Evolutionary conservation across 2,329 filamentous ascomycete species (phyloP).

Genomic region (Ceratocystis albifundus): DNA sequence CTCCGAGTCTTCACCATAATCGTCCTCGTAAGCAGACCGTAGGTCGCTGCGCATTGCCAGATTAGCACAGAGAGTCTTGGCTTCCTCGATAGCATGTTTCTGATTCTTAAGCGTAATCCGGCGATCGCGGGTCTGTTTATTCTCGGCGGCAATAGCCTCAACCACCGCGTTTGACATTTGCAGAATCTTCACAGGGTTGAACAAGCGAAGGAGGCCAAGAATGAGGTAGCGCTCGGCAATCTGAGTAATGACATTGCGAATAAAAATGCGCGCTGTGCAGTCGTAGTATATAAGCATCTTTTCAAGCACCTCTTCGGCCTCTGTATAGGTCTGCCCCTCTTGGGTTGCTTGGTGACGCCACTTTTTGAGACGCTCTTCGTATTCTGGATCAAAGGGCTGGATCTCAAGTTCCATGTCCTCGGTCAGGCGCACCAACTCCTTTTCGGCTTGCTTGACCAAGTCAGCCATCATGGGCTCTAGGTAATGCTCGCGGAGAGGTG

Average conservation of each 20-base stretch:
- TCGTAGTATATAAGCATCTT: conserved; percentile 48
- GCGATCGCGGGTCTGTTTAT: conserved; percentile 42
- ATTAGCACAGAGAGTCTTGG: conserved; percentile 38
- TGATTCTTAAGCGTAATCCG: conserved; percentile 38
- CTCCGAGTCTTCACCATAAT: conserved; percentile 20
- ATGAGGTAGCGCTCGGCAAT: conserved; percentile 42
- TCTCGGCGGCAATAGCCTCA: conserved; percentile 42
- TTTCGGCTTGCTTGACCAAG: conserved; percentile 37
- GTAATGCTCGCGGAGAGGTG: conserved; percentile 40
- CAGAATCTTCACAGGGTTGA: conserved; percentile 42
- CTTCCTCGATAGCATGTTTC: conserved; percentile 42
- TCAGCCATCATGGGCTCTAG: conserved; percentile 39
- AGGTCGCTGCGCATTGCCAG: conserved; percentile 44
- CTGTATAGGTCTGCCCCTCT: conserved; percentile 38
- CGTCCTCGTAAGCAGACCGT: conserved; percentile 30
- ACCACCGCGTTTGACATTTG: conserved; percentile 36
- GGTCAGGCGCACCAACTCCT: conserved; percentile 36
- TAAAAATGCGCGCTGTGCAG: conserved; percentile 41
- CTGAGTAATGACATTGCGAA: conserved; percentile 42
- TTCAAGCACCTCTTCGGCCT: conserved; percentile 43
- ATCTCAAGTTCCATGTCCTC: conserved; percentile 44
- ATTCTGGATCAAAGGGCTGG: conserved; percentile 43
- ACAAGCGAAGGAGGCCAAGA: conserved; percentile 41
- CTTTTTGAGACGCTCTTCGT: conserved; percentile 39
- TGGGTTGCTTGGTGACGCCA: conserved; percentile 37